phyloP scores from a whole-genome alignment of 208 protist species.

The Trypanosoma scelopori region DNA sequence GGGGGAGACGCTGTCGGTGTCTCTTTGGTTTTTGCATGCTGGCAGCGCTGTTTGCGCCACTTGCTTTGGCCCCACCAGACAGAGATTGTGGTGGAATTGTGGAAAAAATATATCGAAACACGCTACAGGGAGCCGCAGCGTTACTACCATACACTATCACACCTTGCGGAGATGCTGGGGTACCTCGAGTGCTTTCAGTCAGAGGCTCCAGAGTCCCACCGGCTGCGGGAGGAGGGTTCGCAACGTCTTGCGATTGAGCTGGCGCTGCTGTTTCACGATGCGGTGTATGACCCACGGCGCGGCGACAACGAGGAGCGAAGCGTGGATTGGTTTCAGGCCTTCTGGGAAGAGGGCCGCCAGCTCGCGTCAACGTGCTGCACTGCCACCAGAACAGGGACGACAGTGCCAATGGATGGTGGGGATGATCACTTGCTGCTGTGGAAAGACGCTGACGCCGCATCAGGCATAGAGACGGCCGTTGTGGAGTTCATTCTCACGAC shows the following conservation, averaged over 20 bases:
- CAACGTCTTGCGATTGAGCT: conserved; percentile 45
- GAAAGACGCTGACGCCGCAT: conserved; percentile 4
- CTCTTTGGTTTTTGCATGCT: conserved; percentile 25
- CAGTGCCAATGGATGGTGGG: background rate
- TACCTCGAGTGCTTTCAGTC: conserved; percentile 28
- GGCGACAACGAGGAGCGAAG: conserved; percentile 76
- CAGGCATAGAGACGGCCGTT: conserved; percentile 26
- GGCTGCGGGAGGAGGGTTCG: background rate
- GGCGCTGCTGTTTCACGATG: conserved; percentile 81
- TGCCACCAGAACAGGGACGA: background rate
- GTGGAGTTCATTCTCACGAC: conserved; percentile 37
- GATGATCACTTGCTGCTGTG: conserved; percentile 13
- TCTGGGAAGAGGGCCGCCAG: conserved; percentile 29
- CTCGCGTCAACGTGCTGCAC: background rate
- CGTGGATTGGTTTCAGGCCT: conserved; percentile 36
- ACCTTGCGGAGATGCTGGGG: conserved; percentile 60
- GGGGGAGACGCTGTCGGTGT: background rate
- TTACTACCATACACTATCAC: conserved; percentile 71
- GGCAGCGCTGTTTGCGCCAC: conserved; percentile 9
- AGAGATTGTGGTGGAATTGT: conserved; percentile 16
- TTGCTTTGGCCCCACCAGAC: background rate
- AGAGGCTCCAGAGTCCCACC: background rate
- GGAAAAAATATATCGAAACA: conserved; percentile 32
- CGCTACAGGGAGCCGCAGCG: conserved; percentile 68
- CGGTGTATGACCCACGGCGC: conserved; percentile 59